Conservation (phyloP, 352 stramenopile species). For the Globisporangium polare region DNA sequence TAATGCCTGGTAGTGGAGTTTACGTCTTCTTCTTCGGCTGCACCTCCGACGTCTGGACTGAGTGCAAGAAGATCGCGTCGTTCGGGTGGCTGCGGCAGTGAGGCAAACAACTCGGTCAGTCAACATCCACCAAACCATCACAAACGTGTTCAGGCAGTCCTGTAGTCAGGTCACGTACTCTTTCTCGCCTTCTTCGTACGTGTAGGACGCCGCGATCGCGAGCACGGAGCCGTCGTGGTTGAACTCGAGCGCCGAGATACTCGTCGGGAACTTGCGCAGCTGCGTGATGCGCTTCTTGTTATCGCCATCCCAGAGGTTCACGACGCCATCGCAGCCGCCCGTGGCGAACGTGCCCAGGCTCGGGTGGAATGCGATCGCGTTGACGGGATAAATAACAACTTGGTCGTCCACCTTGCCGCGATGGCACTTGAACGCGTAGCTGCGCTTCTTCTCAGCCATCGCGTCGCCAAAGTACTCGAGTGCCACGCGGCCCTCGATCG, state of each 20-base stretch:
- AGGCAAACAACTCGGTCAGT: slow-evolving; percentile 6
- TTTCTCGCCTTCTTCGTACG: slow-evolving; percentile 96
- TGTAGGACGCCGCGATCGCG: slow-evolving; percentile 95
- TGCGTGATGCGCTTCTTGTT: slow-evolving; percentile 95
- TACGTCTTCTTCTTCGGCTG: slow-evolving; percentile 63
- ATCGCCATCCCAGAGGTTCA: slow-evolving; percentile 93
- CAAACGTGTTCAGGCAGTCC: no score
- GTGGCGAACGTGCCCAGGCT: slow-evolving; percentile 93
- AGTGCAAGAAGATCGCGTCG: slow-evolving; percentile 93
- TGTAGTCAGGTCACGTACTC: slow-evolving; percentile 52
- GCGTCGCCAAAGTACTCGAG: slow-evolving; percentile 93
- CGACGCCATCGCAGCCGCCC: slow-evolving; percentile 91
- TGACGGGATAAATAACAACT: slow-evolving; percentile 93
- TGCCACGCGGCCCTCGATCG: slow-evolving; percentile 95
- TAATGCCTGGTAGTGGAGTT: slow-evolving; percentile 7
- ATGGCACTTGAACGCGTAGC: slow-evolving; percentile 99
- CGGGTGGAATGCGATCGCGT: slow-evolving; percentile 95
- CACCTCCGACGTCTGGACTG: slow-evolving; percentile 86
- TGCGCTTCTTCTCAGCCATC: slow-evolving; percentile 44
- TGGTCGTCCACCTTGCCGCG: slow-evolving; percentile 82
- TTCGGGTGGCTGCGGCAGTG: slow-evolving; percentile 72
- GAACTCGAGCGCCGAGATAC: slow-evolving; percentile 93
- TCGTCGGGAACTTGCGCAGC: slow-evolving; percentile 80
- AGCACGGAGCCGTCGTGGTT: slow-evolving; percentile 91
- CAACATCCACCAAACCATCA: background rate